Evolutionary conservation across 2,329 filamentous ascomycete species (phyloP).

Genomic region (Colletotrichum zoysiae): DNA sequence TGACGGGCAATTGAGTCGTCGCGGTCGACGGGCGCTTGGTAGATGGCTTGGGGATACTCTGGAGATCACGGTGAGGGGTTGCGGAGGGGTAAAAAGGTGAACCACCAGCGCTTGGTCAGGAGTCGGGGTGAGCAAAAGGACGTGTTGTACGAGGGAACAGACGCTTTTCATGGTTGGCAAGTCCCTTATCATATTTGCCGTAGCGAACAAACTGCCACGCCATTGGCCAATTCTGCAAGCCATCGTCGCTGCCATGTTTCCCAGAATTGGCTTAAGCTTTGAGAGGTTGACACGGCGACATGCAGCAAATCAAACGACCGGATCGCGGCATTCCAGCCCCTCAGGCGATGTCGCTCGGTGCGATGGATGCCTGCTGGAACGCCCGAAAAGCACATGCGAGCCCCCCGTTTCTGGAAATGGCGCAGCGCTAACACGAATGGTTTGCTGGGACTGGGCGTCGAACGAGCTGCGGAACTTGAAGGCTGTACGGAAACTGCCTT

Average conservation of each 20-base stretch:
- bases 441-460: constrained; percentile 19
- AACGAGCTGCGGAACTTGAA: constrained; percentile 7
- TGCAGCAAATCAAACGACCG: constrained; percentile 26
- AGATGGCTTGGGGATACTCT: neutral
- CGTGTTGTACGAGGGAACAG: neutral
- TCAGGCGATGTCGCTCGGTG: neutral
- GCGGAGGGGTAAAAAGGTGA: constrained; percentile 7
- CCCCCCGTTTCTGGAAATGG: constrained; percentile 23
- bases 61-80: neutral
- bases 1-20: constrained; percentile 14
- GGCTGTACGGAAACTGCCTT: constrained; percentile 20
- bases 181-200: neutral
- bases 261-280: neutral
- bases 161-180: neutral
- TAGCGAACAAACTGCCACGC: neutral
- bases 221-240: constrained; percentile 7
- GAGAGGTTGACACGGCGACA: constrained; percentile 29
- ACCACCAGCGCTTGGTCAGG: neutral
- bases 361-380: neutral
- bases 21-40: neutral
- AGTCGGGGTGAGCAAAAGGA: neutral
- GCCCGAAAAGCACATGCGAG: constrained; percentile 11
- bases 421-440: constrained; percentile 20
- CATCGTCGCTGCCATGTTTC: constrained; percentile 9
- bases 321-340: constrained; percentile 19